Base-by-base conservation (phyloP, 441 rosid genomes). In the Croton setiger region DNA sequence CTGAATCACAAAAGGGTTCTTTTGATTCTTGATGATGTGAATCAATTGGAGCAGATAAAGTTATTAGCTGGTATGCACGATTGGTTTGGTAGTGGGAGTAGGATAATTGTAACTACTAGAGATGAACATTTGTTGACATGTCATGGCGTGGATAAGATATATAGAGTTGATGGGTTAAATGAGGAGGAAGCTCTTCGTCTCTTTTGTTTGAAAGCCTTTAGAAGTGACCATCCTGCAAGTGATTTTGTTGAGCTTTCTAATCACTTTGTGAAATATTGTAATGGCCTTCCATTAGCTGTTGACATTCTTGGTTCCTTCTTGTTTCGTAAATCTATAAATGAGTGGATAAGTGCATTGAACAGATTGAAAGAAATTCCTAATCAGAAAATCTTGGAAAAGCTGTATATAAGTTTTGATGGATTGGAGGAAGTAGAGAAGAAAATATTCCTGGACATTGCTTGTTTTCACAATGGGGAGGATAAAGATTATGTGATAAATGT, bases 211-310 rank as follows among this genome's bases (percentile, higher is more conserved):
- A 55, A 67, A 23, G 53, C 70, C 51, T 67, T 66, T 6, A 67
- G 43, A 12, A 31, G 17, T n/a, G 41, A 56, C 44, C 31, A 10
- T 56, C 62, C 63, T 17, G 35, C 14, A 23, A 3, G 1, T 6
- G 63, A 56, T 23, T 67, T 21, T 67, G 36, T 27, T 4, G 53
- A 67, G 43, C 51, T 67, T 0, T 21, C 63, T 17, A n/a, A 37
- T 10, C 49, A 13, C 7, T 52, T 66, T 37, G 69, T 66, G 10
- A 39, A 18, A 6, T 66, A 66, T 53, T 21, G 35, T n/a, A 7
- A 53, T 52, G 69, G 69, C 59, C 69, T 66, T 13, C 69, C 69
- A 2, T 66, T 66, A 37, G 69, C 69, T 53, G 60, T 66, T 39
- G 69, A 66, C 39, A 21, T 66, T 66, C 13, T 66, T 37, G 69